Percentiles rank a stretch among this genome's conserved stretches.
These are phyloP conservation scores for Thielaviopsis punctulata DNA, from an alignment of 2,329 filamentous ascomycete genomes.

Conservation along the genomic window DNA sequence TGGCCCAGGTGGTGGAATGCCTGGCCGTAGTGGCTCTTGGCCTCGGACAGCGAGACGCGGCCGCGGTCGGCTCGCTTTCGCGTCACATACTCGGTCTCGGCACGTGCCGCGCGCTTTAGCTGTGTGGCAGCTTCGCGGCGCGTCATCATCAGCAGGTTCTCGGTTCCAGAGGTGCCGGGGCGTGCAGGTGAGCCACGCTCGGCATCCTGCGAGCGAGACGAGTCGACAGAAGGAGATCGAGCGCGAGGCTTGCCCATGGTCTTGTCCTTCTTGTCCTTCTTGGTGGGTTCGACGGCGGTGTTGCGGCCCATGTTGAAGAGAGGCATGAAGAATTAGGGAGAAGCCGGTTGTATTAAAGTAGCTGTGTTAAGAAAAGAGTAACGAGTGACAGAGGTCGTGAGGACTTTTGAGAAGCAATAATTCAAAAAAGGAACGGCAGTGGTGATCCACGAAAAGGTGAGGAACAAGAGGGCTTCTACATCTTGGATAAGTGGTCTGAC, in stretches of 20 bases:
- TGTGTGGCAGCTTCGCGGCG: slow-evolving; percentile 23
- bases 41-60: slow-evolving; percentile 22
- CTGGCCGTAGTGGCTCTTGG: slow-evolving; percentile 23
- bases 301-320: slow-evolving; percentile 9
- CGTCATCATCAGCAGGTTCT: slow-evolving; percentile 23
- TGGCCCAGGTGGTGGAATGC: slow-evolving; percentile 21
- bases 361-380: too few species aligned
- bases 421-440: background rate
- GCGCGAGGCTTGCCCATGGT: background rate
- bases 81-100: slow-evolving; percentile 25
- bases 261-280: background rate
- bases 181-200: slow-evolving; percentile 13
- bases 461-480: background rate
- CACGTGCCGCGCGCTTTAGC: slow-evolving; percentile 22
- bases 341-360: background rate
- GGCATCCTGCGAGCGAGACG: background rate
- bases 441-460: background rate
- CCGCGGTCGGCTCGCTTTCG: slow-evolving; percentile 25
- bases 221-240: background rate
- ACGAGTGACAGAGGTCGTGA: background rate
- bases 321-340: background rate
- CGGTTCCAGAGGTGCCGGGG: slow-evolving; percentile 27
- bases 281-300: background rate
- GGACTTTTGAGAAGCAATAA: background rate
- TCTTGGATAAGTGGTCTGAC: background rate